Conservation (phyloP, 2,329 filamentous ascomycete species). For the Cladophialophora psammophila region DNA sequence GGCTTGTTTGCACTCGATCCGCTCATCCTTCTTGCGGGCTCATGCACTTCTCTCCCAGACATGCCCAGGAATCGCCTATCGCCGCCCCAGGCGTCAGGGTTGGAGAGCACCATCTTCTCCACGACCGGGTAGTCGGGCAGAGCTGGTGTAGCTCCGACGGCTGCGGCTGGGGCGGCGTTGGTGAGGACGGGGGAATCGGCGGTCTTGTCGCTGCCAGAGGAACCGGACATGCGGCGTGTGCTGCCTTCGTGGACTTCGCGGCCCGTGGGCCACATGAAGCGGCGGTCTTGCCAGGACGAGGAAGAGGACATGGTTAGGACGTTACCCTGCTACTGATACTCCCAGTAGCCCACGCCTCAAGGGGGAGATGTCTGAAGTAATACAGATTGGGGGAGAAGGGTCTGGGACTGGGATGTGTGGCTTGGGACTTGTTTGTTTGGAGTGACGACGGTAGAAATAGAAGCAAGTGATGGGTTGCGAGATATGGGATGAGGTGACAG, state of each 20-base stretch:
- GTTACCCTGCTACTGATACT: no score
- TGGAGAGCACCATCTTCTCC: constrained; percentile 24
- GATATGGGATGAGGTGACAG: no score
- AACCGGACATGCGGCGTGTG: constrained; percentile 18
- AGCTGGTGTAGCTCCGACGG: constrained; percentile 18
- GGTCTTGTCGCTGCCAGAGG: constrained; percentile 12
- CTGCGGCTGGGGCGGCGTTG: constrained; percentile 2
- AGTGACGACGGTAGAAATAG: not conserved
- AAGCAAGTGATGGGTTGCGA: not conserved
- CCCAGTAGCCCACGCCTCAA: not conserved
- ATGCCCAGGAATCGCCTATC: constrained; percentile 33
- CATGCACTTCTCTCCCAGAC: constrained; percentile 27
- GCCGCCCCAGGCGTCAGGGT: constrained; percentile 30
- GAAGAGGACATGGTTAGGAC: constrained; percentile 5
- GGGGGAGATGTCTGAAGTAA: not conserved
- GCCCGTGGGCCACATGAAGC: constrained; percentile 36
- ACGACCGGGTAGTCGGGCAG: constrained; percentile 11
- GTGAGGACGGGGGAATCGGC: constrained; percentile 12
- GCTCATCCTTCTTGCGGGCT: constrained; percentile 24
- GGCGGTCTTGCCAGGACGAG: constrained; percentile 37
- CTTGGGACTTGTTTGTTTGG: not conserved
- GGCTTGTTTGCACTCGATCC: constrained; percentile 25
- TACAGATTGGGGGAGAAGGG: not conserved
- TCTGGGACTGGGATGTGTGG: not conserved
- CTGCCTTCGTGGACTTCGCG: constrained; percentile 34